Base-by-base conservation (phyloP, 2,329 filamentous ascomycete genomes). In the Aureobasidium uvarum region DNA sequence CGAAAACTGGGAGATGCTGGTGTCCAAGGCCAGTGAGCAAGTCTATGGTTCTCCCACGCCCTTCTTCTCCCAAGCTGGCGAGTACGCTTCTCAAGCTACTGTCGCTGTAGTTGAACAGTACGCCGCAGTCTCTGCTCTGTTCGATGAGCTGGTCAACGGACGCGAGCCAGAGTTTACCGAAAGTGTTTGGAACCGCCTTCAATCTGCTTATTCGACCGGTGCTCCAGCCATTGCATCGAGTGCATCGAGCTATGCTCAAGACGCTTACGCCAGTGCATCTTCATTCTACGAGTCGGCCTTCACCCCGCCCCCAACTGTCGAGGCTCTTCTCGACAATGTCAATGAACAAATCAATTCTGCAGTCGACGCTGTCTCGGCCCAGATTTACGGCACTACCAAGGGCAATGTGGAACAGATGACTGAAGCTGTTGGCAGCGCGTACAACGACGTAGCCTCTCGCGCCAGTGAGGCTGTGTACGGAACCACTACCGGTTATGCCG, bases 141-240 rank as follows among this genome's bases (percentile, higher is more conserved):
- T 96, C 16, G 89, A 89, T 1, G 91, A 96, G 75, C 80, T 96
- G 1, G 81, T 96, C 16, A 78, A 83, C 46, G 92, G 90, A 62
- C 91, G 89, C 74, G 91, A 96, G 73, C 88, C 90, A 0, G 86
- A 87, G 16, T 96, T 92, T 71, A 92, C 89, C 0, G 90, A 96
- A 72, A 92, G 89, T 66, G 89, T 94, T 3, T 86, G 92, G 77
- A 86, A 81, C 62, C 85, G 89, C 60, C 82, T 96, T 14, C 85
- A 85, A 65, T 87, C 84, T 3, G 89, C 86, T 0, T 95, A 94
- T 72, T 85, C 86, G 28, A 90, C 87, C 0, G 89, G 86, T 1
- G 78, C 84, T 1, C 81, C 85, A 0, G 86, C 81, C 0, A 79
- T 83, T 8, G 81, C 81, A 13, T 80, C 82, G 0, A 69, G 67